A percentile compares a stretch with the other conserved stretches of the same genome.
Evolutionary conservation across 169 alveolate genomes (phyloP).

Genomic region (Cryptosporidium felis): DNA sequence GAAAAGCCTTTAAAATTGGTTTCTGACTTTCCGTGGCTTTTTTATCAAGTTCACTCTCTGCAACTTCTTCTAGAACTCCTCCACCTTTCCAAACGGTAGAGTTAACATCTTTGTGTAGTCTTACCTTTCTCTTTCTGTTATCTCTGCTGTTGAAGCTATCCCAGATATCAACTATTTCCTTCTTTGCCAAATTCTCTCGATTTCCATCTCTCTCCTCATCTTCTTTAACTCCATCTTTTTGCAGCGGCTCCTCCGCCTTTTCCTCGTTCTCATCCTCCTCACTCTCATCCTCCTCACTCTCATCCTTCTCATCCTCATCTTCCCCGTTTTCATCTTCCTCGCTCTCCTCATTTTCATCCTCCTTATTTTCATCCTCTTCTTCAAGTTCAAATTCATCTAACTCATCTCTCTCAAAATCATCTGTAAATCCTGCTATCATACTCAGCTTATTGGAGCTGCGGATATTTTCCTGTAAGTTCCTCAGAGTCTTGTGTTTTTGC

Average conservation of each 20-base stretch:
- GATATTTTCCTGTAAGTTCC: slow-evolving; percentile 70
- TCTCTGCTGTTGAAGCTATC: slow-evolving; percentile 57
- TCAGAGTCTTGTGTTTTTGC: slow-evolving; percentile 68
- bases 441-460: slow-evolving; percentile 70
- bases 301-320: slow-evolving; percentile 17
- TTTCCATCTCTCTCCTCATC: slow-evolving; percentile 1
- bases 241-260: slow-evolving; percentile 10
- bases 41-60: neutral
- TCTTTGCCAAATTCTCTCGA: slow-evolving; percentile 47
- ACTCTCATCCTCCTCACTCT: slow-evolving; percentile 12
- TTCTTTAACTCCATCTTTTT: slow-evolving; percentile 31
- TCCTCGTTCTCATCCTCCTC: slow-evolving; percentile 34
- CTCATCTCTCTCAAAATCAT: slow-evolving; percentile 65
- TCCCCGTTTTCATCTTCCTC: slow-evolving; percentile 71
- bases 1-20: slow-evolving; percentile 79
- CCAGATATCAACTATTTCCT: slow-evolving; percentile 6
- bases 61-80: slow-evolving; percentile 26
- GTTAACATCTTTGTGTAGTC: slow-evolving; percentile 53
- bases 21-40: slow-evolving; percentile 29
- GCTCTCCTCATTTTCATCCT: slow-evolving; percentile 67
- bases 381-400: slow-evolving; percentile 74
- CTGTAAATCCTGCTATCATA: slow-evolving; percentile 74
- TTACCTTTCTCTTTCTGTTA: slow-evolving; percentile 58
- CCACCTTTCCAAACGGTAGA: slow-evolving; percentile 60
- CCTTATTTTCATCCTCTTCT: slow-evolving; percentile 72